Evolutionary conservation across 768 basidiomycete genomes (phyloP).

Genomic region (Coprinopsis sp.): DNA sequence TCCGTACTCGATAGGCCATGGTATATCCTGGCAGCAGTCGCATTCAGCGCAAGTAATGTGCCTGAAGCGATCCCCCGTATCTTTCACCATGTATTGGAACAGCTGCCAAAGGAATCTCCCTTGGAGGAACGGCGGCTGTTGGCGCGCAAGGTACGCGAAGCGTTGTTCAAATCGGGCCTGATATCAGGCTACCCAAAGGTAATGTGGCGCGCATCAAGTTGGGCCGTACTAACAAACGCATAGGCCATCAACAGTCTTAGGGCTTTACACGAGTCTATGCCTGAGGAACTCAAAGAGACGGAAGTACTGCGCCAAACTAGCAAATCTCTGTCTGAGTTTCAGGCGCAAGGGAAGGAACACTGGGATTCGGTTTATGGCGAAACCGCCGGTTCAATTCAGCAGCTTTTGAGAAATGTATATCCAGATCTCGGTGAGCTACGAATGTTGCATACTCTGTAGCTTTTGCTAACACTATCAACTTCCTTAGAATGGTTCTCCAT

Average conservation of each 20-base stretch:
- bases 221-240: not conserved
- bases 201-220: constrained; percentile 3
- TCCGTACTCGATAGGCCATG: constrained; percentile 43
- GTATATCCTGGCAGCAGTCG: constrained; percentile 54
- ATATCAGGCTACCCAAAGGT: constrained; percentile 58
- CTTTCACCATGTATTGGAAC: constrained; percentile 41
- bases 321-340: constrained; percentile 39
- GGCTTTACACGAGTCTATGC: constrained; percentile 46
- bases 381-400: constrained; percentile 44
- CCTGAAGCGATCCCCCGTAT: constrained; percentile 55
- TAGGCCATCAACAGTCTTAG: constrained; percentile 58
- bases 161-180: constrained; percentile 57
- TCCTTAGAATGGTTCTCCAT: constrained; percentile 48
- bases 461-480: too few species aligned
- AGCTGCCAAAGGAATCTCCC: constrained; percentile 9
- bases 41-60: constrained; percentile 54
- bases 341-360: constrained; percentile 34
- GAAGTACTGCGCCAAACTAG: constrained; percentile 41
- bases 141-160: constrained; percentile 55
- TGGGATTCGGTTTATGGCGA: constrained; percentile 54
- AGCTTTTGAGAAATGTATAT: constrained; percentile 45
- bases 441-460: too few species aligned
- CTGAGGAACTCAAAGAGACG: constrained; percentile 46
- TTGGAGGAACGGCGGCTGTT: constrained; percentile 36
- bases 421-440: constrained; percentile 56